Evolutionary conservation across 768 basidiomycete genomes (phyloP).

Genomic region (Lactarius trivialis): DNA sequence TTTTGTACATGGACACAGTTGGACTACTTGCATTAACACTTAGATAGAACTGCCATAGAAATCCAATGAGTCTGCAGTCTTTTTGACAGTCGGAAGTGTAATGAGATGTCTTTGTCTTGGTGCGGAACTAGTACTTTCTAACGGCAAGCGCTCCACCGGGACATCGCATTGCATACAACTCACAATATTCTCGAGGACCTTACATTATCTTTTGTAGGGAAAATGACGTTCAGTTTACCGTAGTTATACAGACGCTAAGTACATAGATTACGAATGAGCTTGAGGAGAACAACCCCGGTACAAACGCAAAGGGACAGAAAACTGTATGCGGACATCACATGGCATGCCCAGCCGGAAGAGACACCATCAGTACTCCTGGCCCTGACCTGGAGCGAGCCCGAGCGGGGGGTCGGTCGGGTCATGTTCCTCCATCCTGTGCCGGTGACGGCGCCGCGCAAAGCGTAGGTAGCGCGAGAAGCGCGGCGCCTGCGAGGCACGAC

Average conservation of each 20-base stretch:
- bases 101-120: too few relatives aligned
- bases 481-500: slow-evolving; percentile 24
- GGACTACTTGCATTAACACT: neutral
- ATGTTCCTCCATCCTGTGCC: slow-evolving; percentile 22
- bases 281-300: neutral
- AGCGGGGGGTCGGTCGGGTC: slow-evolving; percentile 27
- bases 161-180: too few relatives aligned
- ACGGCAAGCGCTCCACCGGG: too few relatives aligned
- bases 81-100: neutral
- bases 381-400: slow-evolving; percentile 22
- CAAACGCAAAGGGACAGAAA: neutral
- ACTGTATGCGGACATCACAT: neutral
- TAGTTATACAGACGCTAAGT: neutral
- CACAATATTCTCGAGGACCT: too few relatives aligned
- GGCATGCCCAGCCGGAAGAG: neutral
- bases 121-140: too few relatives aligned
- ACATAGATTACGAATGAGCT: neutral
- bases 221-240: neutral
- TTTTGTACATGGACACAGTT: neutral
- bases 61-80: neutral
- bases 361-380: neutral
- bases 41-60: neutral
- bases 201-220: neutral
- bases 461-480: slow-evolving; percentile 33
- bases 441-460: slow-evolving; percentile 28